Evolutionary conservation across 176 grass and related monocot genomes (phyloP).

Genomic region (Tillandsia leiboldiana): DNA sequence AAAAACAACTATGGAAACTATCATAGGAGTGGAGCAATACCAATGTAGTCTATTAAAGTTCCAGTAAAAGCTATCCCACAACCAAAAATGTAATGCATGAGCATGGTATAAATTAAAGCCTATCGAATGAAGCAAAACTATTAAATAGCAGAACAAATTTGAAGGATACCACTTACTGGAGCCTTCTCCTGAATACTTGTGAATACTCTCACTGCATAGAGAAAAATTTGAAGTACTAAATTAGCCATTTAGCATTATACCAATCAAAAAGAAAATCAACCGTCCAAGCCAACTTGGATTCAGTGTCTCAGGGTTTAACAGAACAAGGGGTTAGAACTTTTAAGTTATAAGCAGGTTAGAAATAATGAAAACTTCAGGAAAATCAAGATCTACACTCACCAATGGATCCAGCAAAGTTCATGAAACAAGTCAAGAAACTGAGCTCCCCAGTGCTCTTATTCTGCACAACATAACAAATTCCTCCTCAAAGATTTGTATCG

Average conservation of each 20-base stretch:
- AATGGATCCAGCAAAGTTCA: conserved; percentile 89
- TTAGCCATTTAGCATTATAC: background rate
- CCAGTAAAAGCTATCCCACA: background rate
- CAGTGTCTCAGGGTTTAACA: background rate
- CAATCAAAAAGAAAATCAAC: background rate
- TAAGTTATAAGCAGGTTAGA: background rate
- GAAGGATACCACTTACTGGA: conserved; percentile 90
- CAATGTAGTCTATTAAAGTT: background rate
- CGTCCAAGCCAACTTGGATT: background rate
- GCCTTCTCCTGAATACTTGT: conserved; percentile 91
- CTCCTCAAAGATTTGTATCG: conserved; percentile 14
- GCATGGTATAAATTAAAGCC: background rate
- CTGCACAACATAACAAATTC: conserved; percentile 36
- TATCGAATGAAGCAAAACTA: background rate
- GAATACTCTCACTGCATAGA: conserved; percentile 79
- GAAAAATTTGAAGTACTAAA: conserved; percentile 20
- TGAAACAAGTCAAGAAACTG: conserved; percentile 84
- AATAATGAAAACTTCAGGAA: background rate
- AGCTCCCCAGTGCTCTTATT: conserved; percentile 89
- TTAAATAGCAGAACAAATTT: conserved; percentile 19
- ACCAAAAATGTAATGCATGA: conserved; percentile 6
- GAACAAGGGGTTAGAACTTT: background rate
- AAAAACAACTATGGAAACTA: too few species aligned
- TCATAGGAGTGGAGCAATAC: too few species aligned
- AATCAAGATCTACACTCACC: conserved; percentile 37